Evolutionary conservation across 805 yeast species (phyloP).

Genomic region (Nakazawaea ishiwadae): DNA sequence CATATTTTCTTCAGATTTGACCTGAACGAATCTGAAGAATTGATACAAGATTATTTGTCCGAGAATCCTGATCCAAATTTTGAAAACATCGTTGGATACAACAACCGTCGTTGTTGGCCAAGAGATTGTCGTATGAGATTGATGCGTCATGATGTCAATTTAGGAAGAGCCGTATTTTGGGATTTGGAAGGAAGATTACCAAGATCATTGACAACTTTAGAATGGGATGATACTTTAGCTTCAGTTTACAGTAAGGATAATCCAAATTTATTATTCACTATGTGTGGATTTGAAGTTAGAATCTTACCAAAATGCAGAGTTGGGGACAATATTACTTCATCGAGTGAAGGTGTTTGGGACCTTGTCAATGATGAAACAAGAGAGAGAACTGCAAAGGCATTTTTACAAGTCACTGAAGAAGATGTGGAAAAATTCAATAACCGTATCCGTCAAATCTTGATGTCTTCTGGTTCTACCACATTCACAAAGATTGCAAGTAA

Average conservation of each 20-base stretch:
- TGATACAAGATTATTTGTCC: slow-evolving; percentile 68
- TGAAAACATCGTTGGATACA: slow-evolving; percentile 80
- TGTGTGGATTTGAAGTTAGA: slow-evolving; percentile 95
- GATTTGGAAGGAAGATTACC: slow-evolving; percentile 82
- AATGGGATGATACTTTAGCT: slow-evolving; percentile 77
- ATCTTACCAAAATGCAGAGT: slow-evolving; percentile 71
- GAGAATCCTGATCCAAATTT: slow-evolving; percentile 93
- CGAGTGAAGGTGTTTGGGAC: slow-evolving; percentile 88
- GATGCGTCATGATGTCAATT: slow-evolving; percentile 84
- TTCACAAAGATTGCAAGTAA: slow-evolving; percentile 91
- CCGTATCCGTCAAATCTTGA: slow-evolving; percentile 80
- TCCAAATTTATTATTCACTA: slow-evolving; percentile 80
- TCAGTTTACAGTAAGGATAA: slow-evolving; percentile 90
- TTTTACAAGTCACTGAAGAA: slow-evolving; percentile 72
- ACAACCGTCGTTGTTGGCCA: slow-evolving; percentile 93
- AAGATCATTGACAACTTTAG: slow-evolving; percentile 59
- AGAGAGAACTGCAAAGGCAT: slow-evolving; percentile 88
- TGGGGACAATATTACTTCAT: slow-evolving; percentile 41
- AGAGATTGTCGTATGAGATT: slow-evolving; percentile 85
- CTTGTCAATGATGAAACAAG: slow-evolving; percentile 63
- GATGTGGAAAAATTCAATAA: slow-evolving; percentile 79
- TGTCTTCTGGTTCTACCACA: slow-evolving; percentile 95
- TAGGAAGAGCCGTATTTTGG: slow-evolving; percentile 92
- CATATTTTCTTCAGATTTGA: slow-evolving; percentile 75
- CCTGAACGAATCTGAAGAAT: slow-evolving; percentile 66